phyloP scores from a whole-genome alignment of 1,139 yeast genomes.

The Scheffersomyces cryptocercus region DNA sequence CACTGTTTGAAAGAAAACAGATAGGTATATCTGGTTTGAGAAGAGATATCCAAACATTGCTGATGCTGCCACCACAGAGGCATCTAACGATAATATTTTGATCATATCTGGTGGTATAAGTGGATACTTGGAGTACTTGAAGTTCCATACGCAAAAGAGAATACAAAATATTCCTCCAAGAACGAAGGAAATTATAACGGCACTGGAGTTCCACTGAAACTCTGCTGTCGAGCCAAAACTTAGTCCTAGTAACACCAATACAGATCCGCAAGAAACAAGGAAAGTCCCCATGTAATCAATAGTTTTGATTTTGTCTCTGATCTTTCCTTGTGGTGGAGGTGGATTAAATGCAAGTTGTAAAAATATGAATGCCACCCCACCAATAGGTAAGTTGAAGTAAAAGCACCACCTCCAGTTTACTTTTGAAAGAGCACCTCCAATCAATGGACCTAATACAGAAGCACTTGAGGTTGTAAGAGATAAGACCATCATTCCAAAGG shows the following conservation, averaged over 20 bases:
- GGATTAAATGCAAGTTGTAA: slow-evolving; percentile 53
- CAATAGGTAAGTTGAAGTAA: slow-evolving; percentile 37
- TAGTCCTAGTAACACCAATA: slow-evolving; percentile 47
- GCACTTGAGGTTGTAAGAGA: slow-evolving; percentile 17
- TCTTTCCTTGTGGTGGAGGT: slow-evolving; percentile 44
- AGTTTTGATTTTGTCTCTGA: slow-evolving; percentile 36
- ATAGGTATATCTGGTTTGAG: slow-evolving; percentile 8
- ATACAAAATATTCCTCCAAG: slow-evolving; percentile 49
- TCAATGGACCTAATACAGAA: slow-evolving; percentile 17
- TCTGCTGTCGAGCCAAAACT: slow-evolving; percentile 49
- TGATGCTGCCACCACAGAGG: slow-evolving; percentile 6
- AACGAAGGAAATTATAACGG: slow-evolving; percentile 54
- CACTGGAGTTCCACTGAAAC: slow-evolving; percentile 53
- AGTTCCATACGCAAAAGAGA: slow-evolving; percentile 50
- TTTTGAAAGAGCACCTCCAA: slow-evolving; percentile 20
- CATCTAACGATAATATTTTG: slow-evolving; percentile 16
- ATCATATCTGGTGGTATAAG: slow-evolving; percentile 47
- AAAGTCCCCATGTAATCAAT: slow-evolving; percentile 52
- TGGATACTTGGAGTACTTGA: slow-evolving; percentile 44
- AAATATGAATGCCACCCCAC: slow-evolving; percentile 30
- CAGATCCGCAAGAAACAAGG: slow-evolving; percentile 40
- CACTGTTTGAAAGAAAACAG: slow-evolving; percentile 41
- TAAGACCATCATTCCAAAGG: slow-evolving; percentile 13
- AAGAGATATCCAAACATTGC: slow-evolving; percentile 10
- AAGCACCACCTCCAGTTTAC: slow-evolving; percentile 16